Base-by-base conservation (phyloP, 2,329 filamentous ascomycete species). In the Diaporthe citrichinensis region DNA sequence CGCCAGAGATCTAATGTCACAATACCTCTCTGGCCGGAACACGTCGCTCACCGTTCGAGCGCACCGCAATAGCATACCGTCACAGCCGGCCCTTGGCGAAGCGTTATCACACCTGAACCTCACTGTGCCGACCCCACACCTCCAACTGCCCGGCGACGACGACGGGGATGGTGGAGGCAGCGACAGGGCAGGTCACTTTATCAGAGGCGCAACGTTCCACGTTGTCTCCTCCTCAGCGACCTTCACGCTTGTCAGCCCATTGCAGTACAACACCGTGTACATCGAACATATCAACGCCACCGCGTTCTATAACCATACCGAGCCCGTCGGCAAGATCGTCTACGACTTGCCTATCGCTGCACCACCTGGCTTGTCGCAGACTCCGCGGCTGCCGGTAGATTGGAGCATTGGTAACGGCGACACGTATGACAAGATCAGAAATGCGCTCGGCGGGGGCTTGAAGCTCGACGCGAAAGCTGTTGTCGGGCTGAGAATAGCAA, bases 21-120 rank as follows among this genome's bases (percentile, higher is more conserved):
- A 94, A 79, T 98, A 97, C 80, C 87, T 98, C 15, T 98, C 96
- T 4, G 95, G 95, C 12, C 92, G 90, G 82, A 98, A 98, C 84
- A 95, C 94, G 1, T 95, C 92, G 28, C 85, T 98, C 59, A 94
- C 92, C 0, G 84, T 98, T 14, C 91, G 91, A 81, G 90, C 93
- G 3, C 94, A 98, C 82, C 86, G 90, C 65, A 87, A 88, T 58
- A 95, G 92, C 67, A 92, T 98, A 71, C 96, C 97, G 4, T 85
- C 89, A 1, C 90, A 95, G 71, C 95, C 95, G 0, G 82, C 88
- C 6, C 87, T 98, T 5, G 94, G 95, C 67, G 86, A 92, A 78
- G 92, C 94, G 1, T 88, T 98, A 3, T 94, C 94, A 0, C 88
- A 87, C 39, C 90, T 98, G 77, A 90, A 92, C 71, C 85, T 98